Evolutionary conservation across 441 rosid genomes (phyloP), one percentile per base, ranked within the genome.

Genomic region (Populus hybrid): DNA sequence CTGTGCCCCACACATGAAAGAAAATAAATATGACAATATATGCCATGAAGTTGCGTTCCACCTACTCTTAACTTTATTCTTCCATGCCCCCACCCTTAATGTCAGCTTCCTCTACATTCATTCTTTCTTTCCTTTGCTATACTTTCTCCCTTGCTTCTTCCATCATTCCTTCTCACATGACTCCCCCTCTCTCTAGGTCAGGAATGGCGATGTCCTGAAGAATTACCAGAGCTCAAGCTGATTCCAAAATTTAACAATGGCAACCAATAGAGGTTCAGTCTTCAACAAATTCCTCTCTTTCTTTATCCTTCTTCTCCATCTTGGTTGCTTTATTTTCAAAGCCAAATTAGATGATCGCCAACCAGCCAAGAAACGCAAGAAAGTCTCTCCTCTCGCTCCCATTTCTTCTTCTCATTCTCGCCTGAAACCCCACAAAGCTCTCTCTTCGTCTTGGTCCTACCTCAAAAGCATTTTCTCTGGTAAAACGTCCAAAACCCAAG

Each of bases 391-490:
- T 50, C 75, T 79, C 35, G 77, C 85, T 75, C 71, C 86, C 10
- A 20, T 65, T 81, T 42, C 61, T 18, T 26, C 71, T 1, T 78
- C 85, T 30, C 70, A 80, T 28, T 77, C 89, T 34, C 80, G 78
- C 26, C 79, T 75, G 23, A 85, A 83, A 69, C 76, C 90, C 69
- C 82, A 42, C 36, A 83, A 70, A 80, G 83, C 89, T 79, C 73
- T 91, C 72, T 88, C 92, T 32, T 90, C 93, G 69, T 85, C 97
- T 36, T 93, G 90, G 95, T 73, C 92, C 10, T 90, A 80, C 71
- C 70, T 94, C 82, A 90, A 88, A 79, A 84, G 86, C 20, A 71
- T 89, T 71, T 89, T 93, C 86, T 75, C 91, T 75, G 72, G 82
- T 53, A 81, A 84, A 80, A 64, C 85, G 72, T 26, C 69, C 36